Evolutionary conservation across 2,329 filamentous ascomycete species (phyloP), one percentile per base, ranked within the genome.

Genomic region (Coniella lustricola): DNA sequence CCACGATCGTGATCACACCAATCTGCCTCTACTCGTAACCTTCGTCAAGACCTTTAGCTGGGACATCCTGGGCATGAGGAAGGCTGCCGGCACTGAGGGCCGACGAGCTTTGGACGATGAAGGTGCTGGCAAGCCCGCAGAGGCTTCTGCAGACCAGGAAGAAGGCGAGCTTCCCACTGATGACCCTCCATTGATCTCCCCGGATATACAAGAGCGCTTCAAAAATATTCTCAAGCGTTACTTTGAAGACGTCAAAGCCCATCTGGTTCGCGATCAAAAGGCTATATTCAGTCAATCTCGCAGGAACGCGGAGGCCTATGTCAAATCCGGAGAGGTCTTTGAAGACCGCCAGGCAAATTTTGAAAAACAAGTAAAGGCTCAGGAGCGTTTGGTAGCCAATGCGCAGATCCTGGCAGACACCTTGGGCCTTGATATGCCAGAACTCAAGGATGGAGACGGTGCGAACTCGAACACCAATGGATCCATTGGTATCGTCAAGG

Each of bases 291-390:
- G 79, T 21, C 93, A 98, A 68, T 89, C 87, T 46, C 87, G 90
- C 54, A 90, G 91, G 57, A 98, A 98, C 67, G 91, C 93, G 1
- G 93, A 98, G 66, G 93, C 91, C 5, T 98, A 98, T 60, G 91
- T 98, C 59, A 96, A 96, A 62, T 97, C 93, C 33, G 93, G 93
- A 2, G 93, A 98, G 63, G 91, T 98, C 4, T 97, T 98, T 55
- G 93, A 98, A 64, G 93, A 98, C 61, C 85, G 93, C 44, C 93
- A 98, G 64, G 81, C 90, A 46, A 97, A 90, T 62, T 95, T 94
- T 57, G 94, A 98, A 64, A 96, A 90, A 65, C 86, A 93, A 57
- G 75, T 90, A 49, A 98, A 97, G 66, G 77, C 85, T 1, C 89
- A 97, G 62, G 93, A 98, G 63, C 90, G 90, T 56, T 76, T 98